Base-by-base conservation (phyloP, 305 asterid species). In the Solanum hybrid region DNA sequence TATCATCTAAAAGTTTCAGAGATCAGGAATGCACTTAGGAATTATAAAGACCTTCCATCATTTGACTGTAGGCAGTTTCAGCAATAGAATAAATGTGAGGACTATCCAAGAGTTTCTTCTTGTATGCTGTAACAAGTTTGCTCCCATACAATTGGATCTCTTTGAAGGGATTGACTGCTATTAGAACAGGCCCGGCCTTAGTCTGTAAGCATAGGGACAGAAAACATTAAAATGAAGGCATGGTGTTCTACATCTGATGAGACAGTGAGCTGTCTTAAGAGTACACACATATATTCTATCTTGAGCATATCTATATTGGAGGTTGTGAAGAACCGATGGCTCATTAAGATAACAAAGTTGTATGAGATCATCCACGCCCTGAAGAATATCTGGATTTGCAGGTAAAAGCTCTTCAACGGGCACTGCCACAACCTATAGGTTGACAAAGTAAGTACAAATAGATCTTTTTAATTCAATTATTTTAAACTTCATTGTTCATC, bases 271-370 rank as follows among this genome's bases (percentile, higher is more conserved):
- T 9, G 10, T 81, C 88, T 31, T 84, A 87, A 79, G 51, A 85
- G 51, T 57, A 89, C 98, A 90, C 93, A 97, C 99, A 94, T 97
- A 97, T 93, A 95, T 93, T 84, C 87, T 91, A 93, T 95, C 96
- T 84, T 90, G 94, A 79, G 92, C 91, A 93, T 93, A 96, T 94
- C 99, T 95, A 89, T 85, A 81, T 73, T 94, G 96, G 91, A 97
- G 94, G 92, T 97, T 97, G 94, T 97, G 95, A 91, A 97, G 94
- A 93, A 96, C 95, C 68, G 99, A 97, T 91, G 99, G 99, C 93
- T 97, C 98, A 29, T 96, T 97, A 93, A 96, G 91, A 94, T 96
- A 96, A 94, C 98, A 94, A 89, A 97, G 98, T 86, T 95, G 97
- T 89, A 94, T 92, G 91, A 97, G 98, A 94, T 97, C 96, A 93